Percentiles rank a stretch among this genome's conserved stretches.
phyloP scores from a whole-genome alignment of 495 filamentous ascomycete species.

The Aeminium ludgeri region DNA sequence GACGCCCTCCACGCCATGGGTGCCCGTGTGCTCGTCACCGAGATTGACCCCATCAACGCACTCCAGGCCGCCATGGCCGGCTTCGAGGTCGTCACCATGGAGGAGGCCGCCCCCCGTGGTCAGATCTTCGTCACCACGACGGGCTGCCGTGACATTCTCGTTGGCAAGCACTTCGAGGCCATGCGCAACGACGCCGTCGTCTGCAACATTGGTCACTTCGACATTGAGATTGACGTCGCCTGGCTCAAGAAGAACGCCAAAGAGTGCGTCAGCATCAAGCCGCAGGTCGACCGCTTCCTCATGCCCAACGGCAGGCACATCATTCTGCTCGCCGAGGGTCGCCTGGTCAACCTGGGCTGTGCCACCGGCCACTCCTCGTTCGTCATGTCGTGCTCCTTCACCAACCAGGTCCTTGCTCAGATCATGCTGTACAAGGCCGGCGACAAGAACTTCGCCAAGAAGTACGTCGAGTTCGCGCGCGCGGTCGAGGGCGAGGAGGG shows the following conservation, averaged over 20 bases:
- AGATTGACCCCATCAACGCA: conserved; percentile 98
- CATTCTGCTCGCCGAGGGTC: conserved; percentile 94
- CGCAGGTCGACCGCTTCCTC: conserved; percentile 93
- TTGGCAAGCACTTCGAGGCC: conserved; percentile 78
- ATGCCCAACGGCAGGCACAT: conserved; percentile 91
- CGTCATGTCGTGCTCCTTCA: conserved; percentile 99
- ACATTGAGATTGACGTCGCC: conserved; percentile 98
- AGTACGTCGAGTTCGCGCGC: conserved; percentile 93
- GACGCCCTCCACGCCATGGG: conserved; percentile 92
- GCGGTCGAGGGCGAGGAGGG: conserved; percentile 64
- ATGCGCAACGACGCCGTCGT: conserved; percentile 99
- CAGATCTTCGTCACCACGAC: conserved; percentile 99
- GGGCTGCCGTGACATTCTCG: conserved; percentile 94
- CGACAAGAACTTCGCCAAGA: conserved; percentile 70
- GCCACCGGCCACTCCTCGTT: conserved; percentile 98
- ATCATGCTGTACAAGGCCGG: conserved; percentile 93
- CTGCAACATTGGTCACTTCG: conserved; percentile 99
- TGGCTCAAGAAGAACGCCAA: conserved; percentile 95
- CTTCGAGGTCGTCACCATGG: conserved; percentile 94
- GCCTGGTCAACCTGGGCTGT: conserved; percentile 97
- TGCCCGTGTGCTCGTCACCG: conserved; percentile 89
- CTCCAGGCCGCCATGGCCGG: conserved; percentile 96
- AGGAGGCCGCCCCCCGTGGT: conserved; percentile 68
- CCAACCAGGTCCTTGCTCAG: conserved; percentile 98
- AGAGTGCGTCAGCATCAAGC: conserved; percentile 96